Evolutionary conservation across 2,329 filamentous ascomycete genomes (phyloP).

Genomic region (Colletotrichum sp.): DNA sequence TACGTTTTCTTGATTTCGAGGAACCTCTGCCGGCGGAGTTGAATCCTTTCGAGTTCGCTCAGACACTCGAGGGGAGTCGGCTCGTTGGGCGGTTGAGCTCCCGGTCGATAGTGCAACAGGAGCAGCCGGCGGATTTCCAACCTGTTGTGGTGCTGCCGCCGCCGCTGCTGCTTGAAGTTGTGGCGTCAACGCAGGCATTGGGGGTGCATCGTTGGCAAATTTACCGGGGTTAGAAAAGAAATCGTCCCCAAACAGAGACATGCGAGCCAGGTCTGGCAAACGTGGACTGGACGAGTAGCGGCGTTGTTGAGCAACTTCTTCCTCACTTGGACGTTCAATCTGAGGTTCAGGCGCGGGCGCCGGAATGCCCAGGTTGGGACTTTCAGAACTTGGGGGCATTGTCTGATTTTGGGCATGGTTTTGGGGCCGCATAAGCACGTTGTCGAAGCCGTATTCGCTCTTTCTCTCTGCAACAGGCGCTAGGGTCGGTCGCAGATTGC

Average conservation of each 20-base stretch:
- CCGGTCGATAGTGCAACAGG: neutral
- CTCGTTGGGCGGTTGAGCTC: neutral
- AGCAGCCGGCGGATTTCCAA: neutral
- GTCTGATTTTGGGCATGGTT: neutral
- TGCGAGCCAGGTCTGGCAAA: conserved; percentile 60
- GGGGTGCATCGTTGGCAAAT: conserved; percentile 28
- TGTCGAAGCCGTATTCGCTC: conserved; percentile 62
- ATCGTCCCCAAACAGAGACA: conserved; percentile 66
- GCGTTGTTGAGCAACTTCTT: conserved; percentile 14
- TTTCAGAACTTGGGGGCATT: neutral
- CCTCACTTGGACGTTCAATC: conserved; percentile 16
- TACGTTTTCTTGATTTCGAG: neutral
- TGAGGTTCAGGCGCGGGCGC: neutral
- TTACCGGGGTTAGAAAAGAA: conserved; percentile 49
- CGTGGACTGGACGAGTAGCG: conserved; percentile 59
- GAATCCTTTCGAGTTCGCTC: neutral
- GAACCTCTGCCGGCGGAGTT: neutral
- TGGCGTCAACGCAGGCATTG: conserved; percentile 19
- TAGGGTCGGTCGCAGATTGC: conserved; percentile 29
- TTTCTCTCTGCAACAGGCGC: conserved; percentile 62
- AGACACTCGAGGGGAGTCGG: neutral
- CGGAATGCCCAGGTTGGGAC: neutral
- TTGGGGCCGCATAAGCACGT: conserved; percentile 30
- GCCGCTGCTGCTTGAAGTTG: neutral
- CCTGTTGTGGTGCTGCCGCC: neutral